These are phyloP conservation scores for Metrosideros polymorpha DNA, from an alignment of 441 rosid genomes.

Conservation along the genomic window DNA sequence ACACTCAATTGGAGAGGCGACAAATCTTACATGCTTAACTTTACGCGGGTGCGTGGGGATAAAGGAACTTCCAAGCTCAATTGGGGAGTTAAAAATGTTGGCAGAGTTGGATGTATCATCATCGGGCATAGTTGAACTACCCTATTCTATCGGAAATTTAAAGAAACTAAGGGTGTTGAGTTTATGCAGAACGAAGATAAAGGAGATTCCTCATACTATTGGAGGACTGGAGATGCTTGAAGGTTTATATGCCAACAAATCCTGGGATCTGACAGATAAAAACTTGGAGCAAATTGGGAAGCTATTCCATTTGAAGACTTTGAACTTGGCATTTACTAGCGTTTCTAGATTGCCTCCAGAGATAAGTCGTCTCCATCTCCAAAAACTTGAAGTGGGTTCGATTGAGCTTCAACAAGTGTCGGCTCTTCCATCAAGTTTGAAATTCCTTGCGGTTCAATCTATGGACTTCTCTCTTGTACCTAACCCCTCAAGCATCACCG, in stretches of 20 bases:
- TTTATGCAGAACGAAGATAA: background rate
- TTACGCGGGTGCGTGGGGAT: background rate
- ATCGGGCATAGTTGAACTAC: background rate
- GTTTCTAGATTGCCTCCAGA: background rate
- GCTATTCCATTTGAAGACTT: background rate
- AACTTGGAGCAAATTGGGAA: background rate
- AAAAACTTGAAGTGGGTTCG: background rate
- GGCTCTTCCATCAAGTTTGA: background rate
- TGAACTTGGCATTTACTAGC: background rate
- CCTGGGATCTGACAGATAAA: background rate
- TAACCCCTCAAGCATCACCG: background rate
- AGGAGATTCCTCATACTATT: background rate
- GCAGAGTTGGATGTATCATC: background rate
- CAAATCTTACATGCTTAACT: background rate
- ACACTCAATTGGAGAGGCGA: background rate
- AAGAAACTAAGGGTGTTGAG: background rate
- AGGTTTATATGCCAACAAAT: background rate
- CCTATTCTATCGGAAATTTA: background rate
- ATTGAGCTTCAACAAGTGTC: background rate
- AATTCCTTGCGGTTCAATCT: background rate
- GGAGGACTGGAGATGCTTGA: background rate
- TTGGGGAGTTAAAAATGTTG: background rate
- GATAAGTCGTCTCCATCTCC: background rate
- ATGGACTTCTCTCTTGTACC: background rate
- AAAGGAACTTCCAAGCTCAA: background rate